Conservation (phyloP, 2,329 filamentous ascomycete species). For the Dactylellina haptotyla region DNA sequence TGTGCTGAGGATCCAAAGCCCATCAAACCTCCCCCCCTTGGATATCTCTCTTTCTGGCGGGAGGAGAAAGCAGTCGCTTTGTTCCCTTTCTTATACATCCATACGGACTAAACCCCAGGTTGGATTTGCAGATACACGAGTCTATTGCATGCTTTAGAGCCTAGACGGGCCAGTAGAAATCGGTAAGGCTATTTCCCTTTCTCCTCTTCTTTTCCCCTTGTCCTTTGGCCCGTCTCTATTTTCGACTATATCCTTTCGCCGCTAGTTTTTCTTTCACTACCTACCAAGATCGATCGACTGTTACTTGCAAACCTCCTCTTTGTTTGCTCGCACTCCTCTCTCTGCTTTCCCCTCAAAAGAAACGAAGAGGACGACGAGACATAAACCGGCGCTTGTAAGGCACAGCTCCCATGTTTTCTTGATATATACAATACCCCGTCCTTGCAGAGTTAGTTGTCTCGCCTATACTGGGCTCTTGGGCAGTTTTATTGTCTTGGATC, state of each 20-base stretch:
- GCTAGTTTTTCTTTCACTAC: too few species aligned
- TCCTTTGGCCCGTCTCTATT: not conserved
- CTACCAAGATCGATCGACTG: not conserved
- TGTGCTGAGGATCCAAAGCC: slow-evolving; percentile 11
- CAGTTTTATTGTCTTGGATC: slow-evolving; percentile 11
- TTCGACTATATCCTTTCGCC: slow-evolving; percentile 19
- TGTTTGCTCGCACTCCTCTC: not conserved
- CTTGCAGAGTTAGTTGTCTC: slow-evolving; percentile 1
- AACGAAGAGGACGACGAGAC: slow-evolving; percentile 29
- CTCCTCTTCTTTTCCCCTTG: not conserved
- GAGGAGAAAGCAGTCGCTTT: slow-evolving; percentile 33
- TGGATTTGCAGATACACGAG: not conserved
- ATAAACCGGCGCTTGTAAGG: slow-evolving; percentile 54
- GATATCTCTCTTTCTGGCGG: slow-evolving; percentile 28
- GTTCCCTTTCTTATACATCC: slow-evolving; percentile 30
- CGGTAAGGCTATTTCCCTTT: slow-evolving; percentile 29
- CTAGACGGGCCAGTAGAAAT: slow-evolving; percentile 19
- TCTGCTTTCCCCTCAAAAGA: slow-evolving; percentile 2
- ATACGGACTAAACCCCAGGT: slow-evolving; percentile 23
- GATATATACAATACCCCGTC: slow-evolving; percentile 4
- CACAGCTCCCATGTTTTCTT: slow-evolving; percentile 10
- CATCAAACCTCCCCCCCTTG: slow-evolving; percentile 17
- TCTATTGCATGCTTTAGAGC: slow-evolving; percentile 12
- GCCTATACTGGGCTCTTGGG: not conserved
- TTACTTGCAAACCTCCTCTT: slow-evolving; percentile 2